Base-by-base conservation (phyloP, 179 eudicot species). In the Silene vulgaris region DNA sequence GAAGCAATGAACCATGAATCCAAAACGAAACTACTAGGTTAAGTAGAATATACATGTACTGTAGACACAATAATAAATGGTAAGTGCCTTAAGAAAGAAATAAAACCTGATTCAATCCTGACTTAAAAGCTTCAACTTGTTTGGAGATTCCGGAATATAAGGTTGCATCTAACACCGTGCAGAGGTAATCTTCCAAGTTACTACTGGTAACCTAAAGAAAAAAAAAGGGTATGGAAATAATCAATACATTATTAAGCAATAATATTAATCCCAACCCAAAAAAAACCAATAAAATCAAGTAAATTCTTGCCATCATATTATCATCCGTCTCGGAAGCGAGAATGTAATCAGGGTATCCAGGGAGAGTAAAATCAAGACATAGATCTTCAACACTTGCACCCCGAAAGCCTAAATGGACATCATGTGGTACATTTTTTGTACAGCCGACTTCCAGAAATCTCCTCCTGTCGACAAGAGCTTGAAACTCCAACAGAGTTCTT, bases 81-180 rank as follows among this genome's bases (percentile, higher is more conserved):
- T 62, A 1, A 16, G 3, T 37, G 20, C 8, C 60, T 20, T 16
- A 3, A 40, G 7, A 60, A 60, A 56, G 20, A 68, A 28, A 60
- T 76, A 23, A 40, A 60, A 95, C 99, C 97, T 92, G 96, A 82
- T 87, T 86, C 85, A 92, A 88, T 56, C 99, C 97, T 1, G 91
- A 82, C 85, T 80, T 95, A 79, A 95, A 92, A 74, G 99, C 96
- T 83, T 92, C 97, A 66, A 90, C 79, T 85, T 95, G 99, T 86
- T 91, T 84, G 21, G 77, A 72, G 75, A 92, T 88, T 77, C 99
- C 99, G 71, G 89, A 77, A 79, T 85, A 76, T 71, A 89, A 76
- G 69, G 99, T 92, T 48, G 97, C 99, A 84, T 95, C 99, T 75
- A 92, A 88, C 74, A 88, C 76, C 59, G 83, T 82, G 30, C 84